phyloP scores from a whole-genome alignment of 2,329 filamentous ascomycete genomes.

The Orbilia quercus region DNA sequence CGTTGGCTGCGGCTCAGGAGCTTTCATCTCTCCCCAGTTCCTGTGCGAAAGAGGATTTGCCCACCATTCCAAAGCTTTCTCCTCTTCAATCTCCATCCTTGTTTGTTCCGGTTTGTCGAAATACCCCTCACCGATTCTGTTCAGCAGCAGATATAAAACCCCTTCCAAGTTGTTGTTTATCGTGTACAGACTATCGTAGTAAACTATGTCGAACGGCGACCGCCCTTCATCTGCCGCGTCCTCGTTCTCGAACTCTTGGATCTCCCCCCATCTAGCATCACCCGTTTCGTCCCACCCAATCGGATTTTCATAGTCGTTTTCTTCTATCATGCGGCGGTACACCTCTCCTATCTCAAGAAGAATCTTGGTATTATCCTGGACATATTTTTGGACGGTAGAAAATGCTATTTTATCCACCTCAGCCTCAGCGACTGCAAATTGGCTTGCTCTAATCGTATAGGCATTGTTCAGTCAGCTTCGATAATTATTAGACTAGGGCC shows the following conservation, averaged over 20 bases:
- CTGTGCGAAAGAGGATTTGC: not conserved
- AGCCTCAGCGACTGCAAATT: not conserved
- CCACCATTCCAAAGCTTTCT: not conserved
- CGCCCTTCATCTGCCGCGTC: not conserved
- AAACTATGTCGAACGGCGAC: not conserved
- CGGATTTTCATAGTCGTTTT: constrained; percentile 1
- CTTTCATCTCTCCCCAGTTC: not conserved
- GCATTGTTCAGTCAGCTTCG: too few relatives aligned
- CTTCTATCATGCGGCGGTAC: not conserved
- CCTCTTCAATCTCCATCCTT: not conserved
- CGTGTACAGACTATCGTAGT: not conserved
- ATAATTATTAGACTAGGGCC: too few relatives aligned
- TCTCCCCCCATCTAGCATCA: constrained; percentile 1
- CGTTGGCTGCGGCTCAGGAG: not conserved
- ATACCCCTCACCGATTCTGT: not conserved
- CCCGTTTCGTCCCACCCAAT: not conserved
- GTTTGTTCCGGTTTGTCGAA: not conserved
- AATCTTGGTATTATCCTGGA: not conserved
- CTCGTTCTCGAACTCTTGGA: constrained; percentile 2
- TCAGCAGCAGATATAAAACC: not conserved
- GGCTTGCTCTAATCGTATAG: not conserved
- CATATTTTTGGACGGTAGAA: not conserved
- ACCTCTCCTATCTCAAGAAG: not conserved
- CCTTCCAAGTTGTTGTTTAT: not conserved
- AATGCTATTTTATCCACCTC: not conserved